Evolutionary conservation across 164 flowering plant species (phyloP).

Genomic region (Tetracentron sinense): DNA sequence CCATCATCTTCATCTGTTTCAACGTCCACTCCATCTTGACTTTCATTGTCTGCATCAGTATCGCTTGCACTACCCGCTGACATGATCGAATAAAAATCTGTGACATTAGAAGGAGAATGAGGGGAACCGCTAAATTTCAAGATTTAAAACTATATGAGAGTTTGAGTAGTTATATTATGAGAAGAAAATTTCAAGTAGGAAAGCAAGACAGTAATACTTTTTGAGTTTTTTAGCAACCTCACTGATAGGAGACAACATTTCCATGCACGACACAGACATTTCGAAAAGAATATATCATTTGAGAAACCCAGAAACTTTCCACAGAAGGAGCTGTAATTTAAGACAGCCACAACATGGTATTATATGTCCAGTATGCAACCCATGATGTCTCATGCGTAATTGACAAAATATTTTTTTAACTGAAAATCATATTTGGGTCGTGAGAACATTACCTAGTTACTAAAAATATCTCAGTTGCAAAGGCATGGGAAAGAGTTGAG

Average conservation of each 20-base stretch:
- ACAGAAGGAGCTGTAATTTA: not conserved
- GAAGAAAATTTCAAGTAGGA: not conserved
- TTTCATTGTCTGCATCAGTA: slow-evolving; percentile 86
- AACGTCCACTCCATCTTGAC: slow-evolving; percentile 77
- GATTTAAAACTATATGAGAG: not conserved
- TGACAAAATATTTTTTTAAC: not conserved
- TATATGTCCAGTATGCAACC: not conserved
- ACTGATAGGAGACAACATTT: not conserved
- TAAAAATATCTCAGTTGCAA: not conserved
- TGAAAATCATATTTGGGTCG: not conserved
- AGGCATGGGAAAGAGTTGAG: not conserved
- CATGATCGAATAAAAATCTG: slow-evolving; percentile 94
- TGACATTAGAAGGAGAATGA: slow-evolving; percentile 12
- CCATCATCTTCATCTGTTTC: slow-evolving; percentile 94
- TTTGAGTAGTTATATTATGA: too few relatives aligned
- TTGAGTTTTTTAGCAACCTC: not conserved
- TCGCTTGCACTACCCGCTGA: slow-evolving; percentile 86
- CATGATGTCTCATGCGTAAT: not conserved
- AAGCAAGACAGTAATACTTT: not conserved
- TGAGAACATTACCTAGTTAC: not conserved
- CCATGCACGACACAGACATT: not conserved
- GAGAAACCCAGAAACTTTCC: not conserved
- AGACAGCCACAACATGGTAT: not conserved
- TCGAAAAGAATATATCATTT: not conserved
- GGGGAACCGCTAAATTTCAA: not conserved